phyloP scores from a whole-genome alignment of 331 rosid genomes.

The Dryas integrifolia region DNA sequence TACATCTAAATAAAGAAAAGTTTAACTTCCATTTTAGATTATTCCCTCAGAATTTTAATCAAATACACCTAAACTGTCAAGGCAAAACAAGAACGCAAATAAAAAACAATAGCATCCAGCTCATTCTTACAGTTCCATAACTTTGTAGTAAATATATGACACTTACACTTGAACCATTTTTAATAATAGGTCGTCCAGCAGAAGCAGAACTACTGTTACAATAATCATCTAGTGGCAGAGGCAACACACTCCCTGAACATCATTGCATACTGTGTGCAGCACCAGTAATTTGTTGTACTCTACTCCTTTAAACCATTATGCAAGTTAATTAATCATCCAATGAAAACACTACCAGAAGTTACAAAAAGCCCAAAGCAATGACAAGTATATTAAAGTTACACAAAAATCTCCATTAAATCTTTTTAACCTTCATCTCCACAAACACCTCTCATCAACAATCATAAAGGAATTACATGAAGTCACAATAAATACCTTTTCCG shows the following conservation, averaged over 20 bases:
- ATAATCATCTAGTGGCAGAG: slow-evolving; percentile 73
- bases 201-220: slow-evolving; percentile 41
- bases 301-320: slow-evolving; percentile 63
- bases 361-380: slow-evolving; percentile 19
- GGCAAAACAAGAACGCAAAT: neutral
- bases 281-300: slow-evolving; percentile 86
- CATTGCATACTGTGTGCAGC: slow-evolving; percentile 59
- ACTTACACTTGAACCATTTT: slow-evolving; percentile 69
- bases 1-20: neutral
- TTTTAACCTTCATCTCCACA: neutral
- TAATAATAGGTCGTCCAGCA: slow-evolving; percentile 52
- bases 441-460: neutral
- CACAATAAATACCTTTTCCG: neutral
- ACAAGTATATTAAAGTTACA: neutral
- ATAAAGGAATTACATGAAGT: neutral
- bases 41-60: neutral
- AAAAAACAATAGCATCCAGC: neutral
- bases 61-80: neutral
- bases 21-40: neutral
- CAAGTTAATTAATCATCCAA: slow-evolving; percentile 38
- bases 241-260: slow-evolving; percentile 69
- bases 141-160: neutral
- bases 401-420: neutral
- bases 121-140: neutral
- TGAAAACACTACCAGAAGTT: slow-evolving; percentile 15